Conservation (phyloP, 1,139 yeast species). For the Pichia terricola region DNA sequence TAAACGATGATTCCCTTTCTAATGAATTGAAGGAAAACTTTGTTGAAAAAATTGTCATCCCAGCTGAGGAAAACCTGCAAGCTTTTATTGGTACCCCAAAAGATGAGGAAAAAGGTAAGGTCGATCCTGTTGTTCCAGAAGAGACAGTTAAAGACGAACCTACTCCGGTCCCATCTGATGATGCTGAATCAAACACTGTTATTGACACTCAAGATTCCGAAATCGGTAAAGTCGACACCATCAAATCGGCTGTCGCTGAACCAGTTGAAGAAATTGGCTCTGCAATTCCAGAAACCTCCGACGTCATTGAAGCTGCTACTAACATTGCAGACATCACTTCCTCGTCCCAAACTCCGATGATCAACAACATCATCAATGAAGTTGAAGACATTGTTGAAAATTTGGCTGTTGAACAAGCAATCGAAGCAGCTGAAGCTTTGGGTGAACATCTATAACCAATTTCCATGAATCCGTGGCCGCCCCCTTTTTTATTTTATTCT, state of each 20-base stretch:
- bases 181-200: neutral
- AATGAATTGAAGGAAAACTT: conserved; percentile 7
- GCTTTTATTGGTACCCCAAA: conserved; percentile 6
- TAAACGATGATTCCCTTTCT: conserved; percentile 5
- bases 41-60: neutral
- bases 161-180: conserved; percentile 2
- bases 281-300: conserved; percentile 4
- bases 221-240: neutral
- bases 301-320: neutral
- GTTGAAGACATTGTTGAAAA: conserved; percentile 15
- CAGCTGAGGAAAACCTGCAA: conserved; percentile 5
- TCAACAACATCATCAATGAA: conserved; percentile 12
- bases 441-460: conserved; percentile 1
- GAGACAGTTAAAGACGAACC: conserved; percentile 6
- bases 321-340: neutral
- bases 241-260: neutral
- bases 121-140: conserved; percentile 7
- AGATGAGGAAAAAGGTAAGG: neutral
- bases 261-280: conserved; percentile 3
- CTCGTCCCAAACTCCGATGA: neutral
- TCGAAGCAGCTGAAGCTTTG: conserved; percentile 15
- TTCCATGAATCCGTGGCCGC: no score
- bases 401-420: conserved; percentile 16
- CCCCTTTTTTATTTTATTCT: no score
- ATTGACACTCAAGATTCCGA: conserved; percentile 1